Base-by-base conservation (phyloP, 2,329 filamentous ascomycete species). In the Cladosporium halotolerans region DNA sequence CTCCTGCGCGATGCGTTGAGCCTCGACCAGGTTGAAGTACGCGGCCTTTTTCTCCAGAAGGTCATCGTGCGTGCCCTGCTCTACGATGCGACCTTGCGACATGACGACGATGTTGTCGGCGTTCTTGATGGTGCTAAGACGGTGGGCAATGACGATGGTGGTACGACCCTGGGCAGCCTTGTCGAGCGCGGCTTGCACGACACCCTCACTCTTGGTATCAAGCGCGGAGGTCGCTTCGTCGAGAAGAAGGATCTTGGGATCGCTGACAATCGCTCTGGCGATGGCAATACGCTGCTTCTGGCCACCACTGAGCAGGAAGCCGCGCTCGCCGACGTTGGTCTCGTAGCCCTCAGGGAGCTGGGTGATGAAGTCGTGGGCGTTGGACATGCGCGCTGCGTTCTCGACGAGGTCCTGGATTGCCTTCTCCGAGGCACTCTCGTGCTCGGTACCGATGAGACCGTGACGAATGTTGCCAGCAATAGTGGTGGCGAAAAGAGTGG, bases 201-300 rank as follows among this genome's bases (percentile, higher is more conserved):
- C 86, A 43, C 89, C 90, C 72, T 99, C 93, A 0, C 89, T 95
- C 66, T 93, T 92, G 18, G 92, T 96, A 66, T 99, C 93, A 0
- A 99, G 79, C 3, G 90, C 90, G 36, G 88, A 93, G 0, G 93
- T 99, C 4, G 93, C 93, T 70, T 99, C 93, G 60, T 99, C 93
- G 4, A 99, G 83, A 0, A 99, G 79, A 1, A 99, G 78, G 63
- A 99, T 84, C 73, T 91, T 95, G 0, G 92, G 92, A 62, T 96
- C 88, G 14, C 87, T 92, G 31, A 96, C 89, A 53, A 96, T 82
- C 38, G 91, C 91, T 64, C 90, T 80, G 7, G 92, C 90, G 70
- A 97, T 96, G 10, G 92, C 91, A 65, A 97, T 95, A 62, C 93
- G 88, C 72, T 97, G 93, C 70, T 96, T 96, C 72, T 99, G 93